These are phyloP conservation scores for Phytophthora kernoviae DNA, from an alignment of 352 stramenopile species.

Conservation along the genomic window DNA sequence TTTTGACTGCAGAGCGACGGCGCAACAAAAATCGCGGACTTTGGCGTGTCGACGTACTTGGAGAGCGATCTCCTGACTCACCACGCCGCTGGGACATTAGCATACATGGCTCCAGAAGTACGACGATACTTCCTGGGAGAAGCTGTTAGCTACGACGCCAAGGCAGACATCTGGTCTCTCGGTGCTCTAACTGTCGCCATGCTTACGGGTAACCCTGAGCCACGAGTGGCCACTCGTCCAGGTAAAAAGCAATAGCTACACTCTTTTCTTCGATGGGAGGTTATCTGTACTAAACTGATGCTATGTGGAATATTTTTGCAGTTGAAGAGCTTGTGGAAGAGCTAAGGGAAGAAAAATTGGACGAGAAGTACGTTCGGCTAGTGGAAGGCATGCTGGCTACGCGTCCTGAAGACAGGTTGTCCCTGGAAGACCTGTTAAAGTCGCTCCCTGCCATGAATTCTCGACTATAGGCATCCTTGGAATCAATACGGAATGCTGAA, in stretches of 20 bases:
- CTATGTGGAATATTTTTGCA: conserved; percentile 13
- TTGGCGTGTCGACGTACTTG: conserved; percentile 82
- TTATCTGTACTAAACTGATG: not conserved
- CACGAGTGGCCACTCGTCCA: conserved; percentile 66
- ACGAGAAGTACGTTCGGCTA: conserved; percentile 38
- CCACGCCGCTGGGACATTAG: conserved; percentile 74
- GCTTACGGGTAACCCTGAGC: conserved; percentile 67
- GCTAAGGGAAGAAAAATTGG: conserved; percentile 34
- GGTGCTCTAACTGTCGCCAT: conserved; percentile 76
- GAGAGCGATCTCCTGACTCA: conserved; percentile 76
- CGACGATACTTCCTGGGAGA: conserved; percentile 75
- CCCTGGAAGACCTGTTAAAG: conserved; percentile 48
- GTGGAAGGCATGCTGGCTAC: conserved; percentile 51
- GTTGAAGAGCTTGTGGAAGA: conserved; percentile 68
- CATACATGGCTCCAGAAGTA: conserved; percentile 85
- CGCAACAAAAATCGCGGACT: conserved; percentile 78
- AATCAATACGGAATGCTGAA: not conserved
- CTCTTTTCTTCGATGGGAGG: no score
- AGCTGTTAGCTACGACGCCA: conserved; percentile 66
- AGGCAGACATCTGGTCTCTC: conserved; percentile 82
- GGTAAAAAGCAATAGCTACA: conserved; percentile 29
- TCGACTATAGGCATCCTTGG: conserved; percentile 35
- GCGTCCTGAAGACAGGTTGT: conserved; percentile 45
- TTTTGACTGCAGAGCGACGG: conserved; percentile 51
- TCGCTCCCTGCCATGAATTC: conserved; percentile 44